A percentile compares a stretch with the other conserved stretches of the same genome.
phyloP scores from a whole-genome alignment of 1,284 basidiomycete species.

The Bondarzewia mesenterica region DNA sequence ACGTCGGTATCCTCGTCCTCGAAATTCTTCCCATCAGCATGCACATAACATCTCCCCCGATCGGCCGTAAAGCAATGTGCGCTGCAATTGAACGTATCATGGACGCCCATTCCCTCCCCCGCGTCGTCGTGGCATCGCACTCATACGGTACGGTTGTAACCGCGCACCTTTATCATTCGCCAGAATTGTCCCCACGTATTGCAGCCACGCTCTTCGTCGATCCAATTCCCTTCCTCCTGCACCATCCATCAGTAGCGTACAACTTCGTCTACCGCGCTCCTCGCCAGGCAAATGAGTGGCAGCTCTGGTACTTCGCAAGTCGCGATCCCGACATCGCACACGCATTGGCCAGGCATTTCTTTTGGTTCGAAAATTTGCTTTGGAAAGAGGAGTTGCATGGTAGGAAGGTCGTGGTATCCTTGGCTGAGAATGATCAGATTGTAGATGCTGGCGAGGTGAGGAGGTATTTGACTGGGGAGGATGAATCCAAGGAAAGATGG shows the following conservation, averaged over 20 bases:
- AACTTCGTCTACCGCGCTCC: slow-evolving; percentile 60
- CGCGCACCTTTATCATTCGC: slow-evolving; percentile 36
- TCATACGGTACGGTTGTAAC: slow-evolving; percentile 58
- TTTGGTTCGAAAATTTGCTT: slow-evolving; percentile 54
- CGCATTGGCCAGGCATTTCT: slow-evolving; percentile 50
- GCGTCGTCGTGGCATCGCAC: slow-evolving; percentile 43
- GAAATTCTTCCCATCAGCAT: slow-evolving; percentile 54
- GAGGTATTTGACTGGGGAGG: slow-evolving; percentile 42
- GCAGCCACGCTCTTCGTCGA: slow-evolving; percentile 43
- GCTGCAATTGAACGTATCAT: slow-evolving; percentile 32
- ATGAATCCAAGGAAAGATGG: slow-evolving; percentile 27
- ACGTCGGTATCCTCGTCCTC: slow-evolving; percentile 46
- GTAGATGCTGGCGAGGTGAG: slow-evolving; percentile 42
- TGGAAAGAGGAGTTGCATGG: slow-evolving; percentile 49
- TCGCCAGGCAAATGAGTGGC: slow-evolving; percentile 48
- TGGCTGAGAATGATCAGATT: slow-evolving; percentile 52
- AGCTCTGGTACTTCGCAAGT: slow-evolving; percentile 60
- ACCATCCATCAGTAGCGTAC: slow-evolving; percentile 50
- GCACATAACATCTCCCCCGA: slow-evolving; percentile 42
- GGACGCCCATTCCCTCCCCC: slow-evolving; percentile 29
- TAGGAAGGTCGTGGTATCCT: slow-evolving; percentile 27
- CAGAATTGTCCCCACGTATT: slow-evolving; percentile 25
- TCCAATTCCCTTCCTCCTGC: slow-evolving; percentile 56
- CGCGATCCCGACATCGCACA: slow-evolving; percentile 55
- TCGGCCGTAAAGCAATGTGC: slow-evolving; percentile 31